These are phyloP conservation scores for Mercurialis annua DNA, from an alignment of 345 rosid species.

Conservation along the genomic window DNA sequence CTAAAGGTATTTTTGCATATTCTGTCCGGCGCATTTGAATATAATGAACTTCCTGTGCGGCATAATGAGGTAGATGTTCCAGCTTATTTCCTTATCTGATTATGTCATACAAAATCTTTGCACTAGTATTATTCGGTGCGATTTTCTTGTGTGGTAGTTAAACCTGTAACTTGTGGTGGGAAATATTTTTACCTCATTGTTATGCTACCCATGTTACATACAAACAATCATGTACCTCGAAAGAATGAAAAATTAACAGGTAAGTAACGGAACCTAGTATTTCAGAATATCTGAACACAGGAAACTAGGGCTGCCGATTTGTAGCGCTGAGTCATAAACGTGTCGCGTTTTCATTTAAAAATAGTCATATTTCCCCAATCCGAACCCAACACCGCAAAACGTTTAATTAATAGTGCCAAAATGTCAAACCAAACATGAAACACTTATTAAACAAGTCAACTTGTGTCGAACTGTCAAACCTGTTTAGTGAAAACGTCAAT, in stretches of 20 bases:
- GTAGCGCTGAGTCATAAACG: too few species aligned
- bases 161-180: background rate
- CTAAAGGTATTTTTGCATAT: slow-evolving; percentile 76
- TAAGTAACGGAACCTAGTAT: background rate
- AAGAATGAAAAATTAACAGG: background rate
- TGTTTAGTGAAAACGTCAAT: too few species aligned
- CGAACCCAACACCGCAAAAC: too few species aligned
- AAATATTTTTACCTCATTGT: background rate
- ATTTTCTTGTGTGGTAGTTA: background rate
- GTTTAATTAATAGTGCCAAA: too few species aligned
- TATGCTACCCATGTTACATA: background rate
- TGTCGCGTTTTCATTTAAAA: too few species aligned
- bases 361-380: too few species aligned
- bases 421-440: too few species aligned
- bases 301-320: too few species aligned
- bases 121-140: background rate
- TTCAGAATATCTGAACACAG: background rate
- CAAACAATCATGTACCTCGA: background rate
- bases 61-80: slow-evolving; percentile 76
- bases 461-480: too few species aligned
- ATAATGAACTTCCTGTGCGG: slow-evolving; percentile 94
- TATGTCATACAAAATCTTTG: background rate
- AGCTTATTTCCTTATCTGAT: background rate
- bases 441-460: too few species aligned
- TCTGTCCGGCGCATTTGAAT: slow-evolving; percentile 88